Evolutionary conservation across 2,329 filamentous ascomycete genomes (phyloP).

Genomic region (Amphichorda felina): DNA sequence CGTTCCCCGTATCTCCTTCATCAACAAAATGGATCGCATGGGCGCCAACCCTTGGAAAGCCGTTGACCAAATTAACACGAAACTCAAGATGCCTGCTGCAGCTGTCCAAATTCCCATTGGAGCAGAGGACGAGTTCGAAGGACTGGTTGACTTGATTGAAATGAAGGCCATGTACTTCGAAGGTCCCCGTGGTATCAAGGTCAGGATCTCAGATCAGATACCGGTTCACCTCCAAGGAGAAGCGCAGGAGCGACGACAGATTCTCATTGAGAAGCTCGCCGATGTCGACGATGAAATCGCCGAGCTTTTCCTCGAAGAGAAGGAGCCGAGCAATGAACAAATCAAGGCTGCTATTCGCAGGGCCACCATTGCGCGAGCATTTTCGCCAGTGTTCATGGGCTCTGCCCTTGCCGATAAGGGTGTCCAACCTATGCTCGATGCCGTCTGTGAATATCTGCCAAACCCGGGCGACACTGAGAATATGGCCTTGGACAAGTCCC

Average conservation of each 20-base stretch:
- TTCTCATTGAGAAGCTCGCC: slow-evolving; percentile 86
- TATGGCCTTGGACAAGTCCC: slow-evolving; percentile 72
- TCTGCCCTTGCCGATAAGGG: slow-evolving; percentile 90
- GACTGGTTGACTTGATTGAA: slow-evolving; percentile 82
- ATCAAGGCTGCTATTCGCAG: slow-evolving; percentile 88
- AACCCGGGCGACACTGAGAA: slow-evolving; percentile 87
- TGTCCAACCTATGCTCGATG: slow-evolving; percentile 93
- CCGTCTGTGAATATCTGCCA: slow-evolving; percentile 89
- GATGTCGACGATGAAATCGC: slow-evolving; percentile 98
- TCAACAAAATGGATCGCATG: slow-evolving; percentile 99
- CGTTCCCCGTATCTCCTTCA: slow-evolving; percentile 85
- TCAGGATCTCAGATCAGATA: slow-evolving; percentile 68
- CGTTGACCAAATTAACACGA: slow-evolving; percentile 93
- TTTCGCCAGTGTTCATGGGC: slow-evolving; percentile 93
- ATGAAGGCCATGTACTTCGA: slow-evolving; percentile 94
- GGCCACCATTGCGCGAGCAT: slow-evolving; percentile 79
- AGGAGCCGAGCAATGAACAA: slow-evolving; percentile 65
- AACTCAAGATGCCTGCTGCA: slow-evolving; percentile 85
- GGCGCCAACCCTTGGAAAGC: slow-evolving; percentile 97
- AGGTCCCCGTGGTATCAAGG: slow-evolving; percentile 65
- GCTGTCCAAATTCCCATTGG: slow-evolving; percentile 94
- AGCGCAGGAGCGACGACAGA: slow-evolving; percentile 69
- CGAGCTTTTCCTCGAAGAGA: slow-evolving; percentile 84
- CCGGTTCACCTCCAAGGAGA: slow-evolving; percentile 68
- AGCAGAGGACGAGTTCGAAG: slow-evolving; percentile 79